phyloP scores from a whole-genome alignment of 345 rosid species.

The Microcos paniculata region DNA sequence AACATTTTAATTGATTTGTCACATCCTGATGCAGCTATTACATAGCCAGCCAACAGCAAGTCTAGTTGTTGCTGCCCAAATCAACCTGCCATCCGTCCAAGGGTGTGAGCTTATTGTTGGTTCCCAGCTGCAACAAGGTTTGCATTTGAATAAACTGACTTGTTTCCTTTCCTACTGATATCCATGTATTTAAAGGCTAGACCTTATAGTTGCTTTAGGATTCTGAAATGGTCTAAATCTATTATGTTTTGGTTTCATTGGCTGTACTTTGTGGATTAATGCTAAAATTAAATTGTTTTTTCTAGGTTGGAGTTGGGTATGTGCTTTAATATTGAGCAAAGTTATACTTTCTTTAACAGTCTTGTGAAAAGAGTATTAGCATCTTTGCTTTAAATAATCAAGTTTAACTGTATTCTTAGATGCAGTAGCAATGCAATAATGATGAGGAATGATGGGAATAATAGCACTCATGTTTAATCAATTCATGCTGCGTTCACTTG shows the following conservation, averaged over 20 bases:
- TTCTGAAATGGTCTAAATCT: too few species aligned
- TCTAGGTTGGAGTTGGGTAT: constrained; percentile 99
- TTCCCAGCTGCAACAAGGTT: constrained; percentile 78
- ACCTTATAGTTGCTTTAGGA: too few species aligned
- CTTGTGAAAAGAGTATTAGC: constrained; percentile 46
- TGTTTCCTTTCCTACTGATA: background rate
- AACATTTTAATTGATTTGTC: background rate
- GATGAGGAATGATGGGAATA: constrained; percentile 97
- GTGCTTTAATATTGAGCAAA: constrained; percentile 25
- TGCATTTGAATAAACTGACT: background rate
- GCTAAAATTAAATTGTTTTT: too few species aligned
- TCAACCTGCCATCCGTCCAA: constrained; percentile 51
- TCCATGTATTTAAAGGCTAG: too few species aligned
- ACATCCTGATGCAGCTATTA: constrained; percentile 35
- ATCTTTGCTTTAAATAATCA: constrained; percentile 64
- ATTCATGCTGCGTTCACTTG: constrained; percentile 83
- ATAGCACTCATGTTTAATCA: constrained; percentile 95
- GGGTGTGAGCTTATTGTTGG: constrained; percentile 56
- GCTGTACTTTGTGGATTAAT: too few species aligned
- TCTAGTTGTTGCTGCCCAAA: constrained; percentile 34
- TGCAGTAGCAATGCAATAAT: constrained; percentile 95
- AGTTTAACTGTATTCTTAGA: constrained; percentile 91
- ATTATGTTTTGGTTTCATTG: too few species aligned
- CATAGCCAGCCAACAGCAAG: constrained; percentile 42
- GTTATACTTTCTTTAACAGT: constrained; percentile 30